Evolutionary conservation across 108 stramenopile genomes (phyloP).

Genomic region (Nitzschia sp.): DNA sequence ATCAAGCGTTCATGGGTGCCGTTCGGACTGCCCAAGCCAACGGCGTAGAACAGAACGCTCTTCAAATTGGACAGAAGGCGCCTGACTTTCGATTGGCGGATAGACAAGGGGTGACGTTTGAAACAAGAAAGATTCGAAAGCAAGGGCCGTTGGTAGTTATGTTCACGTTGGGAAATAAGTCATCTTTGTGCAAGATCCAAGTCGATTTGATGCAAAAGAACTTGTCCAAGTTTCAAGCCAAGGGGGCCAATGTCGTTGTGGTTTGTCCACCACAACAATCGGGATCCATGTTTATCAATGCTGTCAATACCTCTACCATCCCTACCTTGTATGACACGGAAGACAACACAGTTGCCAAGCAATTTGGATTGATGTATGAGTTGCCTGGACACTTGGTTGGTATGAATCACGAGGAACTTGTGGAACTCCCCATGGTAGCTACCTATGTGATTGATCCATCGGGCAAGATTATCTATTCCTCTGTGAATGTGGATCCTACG

Average conservation of each 20-base stretch:
- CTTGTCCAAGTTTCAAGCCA: conserved; percentile 13
- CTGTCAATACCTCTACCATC: background rate
- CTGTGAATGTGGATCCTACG: conserved; percentile 2
- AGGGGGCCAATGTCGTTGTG: conserved; percentile 17
- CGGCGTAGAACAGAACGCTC: background rate
- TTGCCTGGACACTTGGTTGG: background rate
- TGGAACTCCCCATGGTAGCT: conserved; percentile 16
- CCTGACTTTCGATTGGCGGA: conserved; percentile 13
- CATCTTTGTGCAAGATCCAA: conserved; percentile 4
- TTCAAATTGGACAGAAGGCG: conserved; percentile 9
- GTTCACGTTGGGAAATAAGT: conserved; percentile 8
- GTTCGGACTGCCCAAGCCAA: background rate
- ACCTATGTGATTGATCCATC: conserved; percentile 22
- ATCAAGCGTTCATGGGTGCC: background rate
- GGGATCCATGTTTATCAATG: background rate
- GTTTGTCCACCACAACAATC: background rate
- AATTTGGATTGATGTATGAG: conserved; percentile 9
- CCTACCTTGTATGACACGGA: conserved; percentile 3
- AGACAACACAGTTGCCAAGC: background rate
- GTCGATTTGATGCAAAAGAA: conserved; percentile 1
- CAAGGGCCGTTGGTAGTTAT: conserved; percentile 8
- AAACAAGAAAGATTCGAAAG: background rate
- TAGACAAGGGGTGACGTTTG: background rate
- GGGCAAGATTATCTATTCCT: conserved; percentile 4
- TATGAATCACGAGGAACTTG: conserved; percentile 2